Evolutionary conservation across 768 basidiomycete genomes (phyloP), one percentile per base, ranked within the genome.

Genomic region (Kwoniella bestiolae): DNA sequence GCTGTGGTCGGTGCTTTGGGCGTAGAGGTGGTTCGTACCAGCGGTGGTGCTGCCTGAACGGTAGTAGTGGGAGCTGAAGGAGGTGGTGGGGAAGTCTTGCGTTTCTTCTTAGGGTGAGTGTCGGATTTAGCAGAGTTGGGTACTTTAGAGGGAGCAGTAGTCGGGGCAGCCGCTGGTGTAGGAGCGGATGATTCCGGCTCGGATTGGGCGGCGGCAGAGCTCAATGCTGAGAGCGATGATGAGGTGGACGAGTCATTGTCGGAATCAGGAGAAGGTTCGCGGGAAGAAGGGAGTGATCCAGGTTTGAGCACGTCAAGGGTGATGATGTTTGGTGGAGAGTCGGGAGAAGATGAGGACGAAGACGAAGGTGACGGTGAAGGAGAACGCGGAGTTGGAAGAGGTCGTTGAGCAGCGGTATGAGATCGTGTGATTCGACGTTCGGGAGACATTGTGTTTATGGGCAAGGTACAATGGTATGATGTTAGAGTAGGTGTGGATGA

Each of bases 21-120:
- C 11, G 47, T 45, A 8, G 44, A 65, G 32, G 44, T 50, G 26
- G 47, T 32, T 31, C 56, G 32, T 25, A 44, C 2, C 5, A 59
- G 47, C 35, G 49, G 32, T 9, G 63, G 50, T 44, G 31, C 38
- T 41, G 12, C 11, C 1, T 41, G 38, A 41, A 3, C 18, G 38
- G 38, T 56, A 12, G 44, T 52, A 16, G n/a, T n/a, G n/a, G n/a
- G n/a, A n/a, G n/a, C n/a, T n/a, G n/a, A n/a, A n/a, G 47, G 21
- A 1, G 56, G 56, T 11, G 50, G 56, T 21, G 38, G 55, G 6
- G 66, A 62, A 0, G 61, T 68, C 28, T 59, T 63, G 26, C 61
- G 45, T 34, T 57, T 55, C 41, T 68, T 68, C 44, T 63, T 63
- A 14, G 50, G 31, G n/a, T 63, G 66, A 18, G 34, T 34, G 28